These are phyloP conservation scores for Zymoseptoria ardabiliae DNA, from an alignment of 2,329 filamentous ascomycete genomes.

Conservation along the genomic window DNA sequence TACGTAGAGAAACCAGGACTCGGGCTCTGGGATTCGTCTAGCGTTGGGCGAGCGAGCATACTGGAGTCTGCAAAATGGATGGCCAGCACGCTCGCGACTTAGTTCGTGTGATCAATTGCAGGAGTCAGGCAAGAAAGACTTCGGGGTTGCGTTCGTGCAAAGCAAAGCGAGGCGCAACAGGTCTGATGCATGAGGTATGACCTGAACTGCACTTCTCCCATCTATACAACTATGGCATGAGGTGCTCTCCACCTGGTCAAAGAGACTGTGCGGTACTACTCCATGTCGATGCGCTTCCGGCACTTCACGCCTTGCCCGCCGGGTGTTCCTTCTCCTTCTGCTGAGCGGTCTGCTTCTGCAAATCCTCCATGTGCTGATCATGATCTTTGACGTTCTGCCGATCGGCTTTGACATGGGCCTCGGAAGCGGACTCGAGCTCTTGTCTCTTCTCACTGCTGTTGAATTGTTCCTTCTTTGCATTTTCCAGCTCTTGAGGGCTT, in stretches of 20 bases:
- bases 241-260: neutral
- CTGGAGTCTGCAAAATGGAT: slow-evolving; percentile 17
- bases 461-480: slow-evolving; percentile 39
- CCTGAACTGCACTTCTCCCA: neutral
- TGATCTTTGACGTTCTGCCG: slow-evolving; percentile 37
- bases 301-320: slow-evolving; percentile 16
- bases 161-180: too few relatives aligned
- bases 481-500: slow-evolving; percentile 34
- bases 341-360: slow-evolving; percentile 39
- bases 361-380: slow-evolving; percentile 35
- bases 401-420: slow-evolving; percentile 38
- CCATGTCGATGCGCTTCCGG: neutral
- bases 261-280: neutral
- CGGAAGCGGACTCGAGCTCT: slow-evolving; percentile 35
- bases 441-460: slow-evolving; percentile 37
- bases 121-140: neutral
- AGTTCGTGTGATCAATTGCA: neutral
- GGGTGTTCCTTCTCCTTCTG: slow-evolving; percentile 35
- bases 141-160: too few relatives aligned
- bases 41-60: slow-evolving; percentile 14
- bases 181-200: neutral
- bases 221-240: neutral
- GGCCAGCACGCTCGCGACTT: slow-evolving; percentile 3
- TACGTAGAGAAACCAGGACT: slow-evolving; percentile 28
- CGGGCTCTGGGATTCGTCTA: slow-evolving; percentile 19